Percentiles rank a stretch among this genome's conserved stretches.
Conservation (phyloP, 176 grass and related monocot species). For the Avena insularis region DNA sequence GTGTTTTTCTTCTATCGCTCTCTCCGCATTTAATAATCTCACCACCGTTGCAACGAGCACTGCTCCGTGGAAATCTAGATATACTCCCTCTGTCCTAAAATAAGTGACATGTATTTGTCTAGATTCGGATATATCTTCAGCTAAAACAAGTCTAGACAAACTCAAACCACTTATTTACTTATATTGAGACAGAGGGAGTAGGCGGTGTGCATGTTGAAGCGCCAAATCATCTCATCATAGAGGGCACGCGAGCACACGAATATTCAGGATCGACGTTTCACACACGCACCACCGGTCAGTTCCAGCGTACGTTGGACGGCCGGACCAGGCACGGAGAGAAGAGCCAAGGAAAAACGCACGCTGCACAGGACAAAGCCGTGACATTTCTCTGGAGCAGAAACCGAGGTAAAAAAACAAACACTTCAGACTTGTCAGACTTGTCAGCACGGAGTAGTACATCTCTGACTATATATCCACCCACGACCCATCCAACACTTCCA, state of each 20-base stretch:
- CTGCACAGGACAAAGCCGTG: neutral
- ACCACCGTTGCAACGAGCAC: neutral
- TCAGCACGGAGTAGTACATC: neutral
- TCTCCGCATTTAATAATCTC: neutral
- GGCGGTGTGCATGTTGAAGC: neutral
- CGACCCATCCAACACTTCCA: neutral
- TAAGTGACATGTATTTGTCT: no score
- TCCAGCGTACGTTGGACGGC: neutral
- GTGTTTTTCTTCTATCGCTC: neutral
- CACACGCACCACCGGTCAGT: neutral
- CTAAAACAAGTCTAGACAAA: no score
- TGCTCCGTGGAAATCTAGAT: neutral
- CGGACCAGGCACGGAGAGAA: neutral
- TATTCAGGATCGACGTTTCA: slow-evolving; percentile 26
- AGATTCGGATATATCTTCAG: no score
- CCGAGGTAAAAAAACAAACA: neutral
- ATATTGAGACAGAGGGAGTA: no score
- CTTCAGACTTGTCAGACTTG: slow-evolving; percentile 32
- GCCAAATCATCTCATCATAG: neutral
- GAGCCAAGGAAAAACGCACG: neutral
- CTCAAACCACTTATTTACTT: no score
- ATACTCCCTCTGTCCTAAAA: no score
- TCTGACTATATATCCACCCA: slow-evolving; percentile 19
- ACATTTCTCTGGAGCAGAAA: slow-evolving; percentile 36
- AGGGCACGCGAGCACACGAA: neutral